Evolutionary conservation across 202 grass and related monocot genomes (phyloP), one percentile per base, ranked within the genome.

Genomic region (Setaria italica): DNA sequence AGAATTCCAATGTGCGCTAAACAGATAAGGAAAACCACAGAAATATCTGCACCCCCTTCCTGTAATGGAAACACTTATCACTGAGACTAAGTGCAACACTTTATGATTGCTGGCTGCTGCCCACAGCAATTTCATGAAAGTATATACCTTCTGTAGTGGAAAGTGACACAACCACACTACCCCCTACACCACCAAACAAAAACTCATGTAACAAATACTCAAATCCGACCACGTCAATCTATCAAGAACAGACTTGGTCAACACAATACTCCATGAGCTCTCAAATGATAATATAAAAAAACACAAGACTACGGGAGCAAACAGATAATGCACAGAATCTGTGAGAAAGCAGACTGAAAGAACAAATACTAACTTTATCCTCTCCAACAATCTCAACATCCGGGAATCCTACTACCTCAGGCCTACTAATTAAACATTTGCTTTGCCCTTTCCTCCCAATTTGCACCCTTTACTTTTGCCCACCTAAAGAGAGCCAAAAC

Each of bases 391-490:
- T 93, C 62, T 64, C 84, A 85, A 73, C 68, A 62, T 76, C 76
- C 42, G 15, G 11, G 77, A 70, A 79, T 82, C 94, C 90, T 91
- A 87, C 72, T 82, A 91, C 90, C 87, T 85, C 72, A 85, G 12
- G 74, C 76, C 79, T 82, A 86, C 58, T 87, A 92, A 67, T 90
- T 85, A 89, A 87, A 76, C 58, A 59, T 65, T 66, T 67, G 32
- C 47, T 92, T 79, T 72, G 77, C 84, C 84, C 91, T 92, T 91
- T 30, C 77, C 76, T 92, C 72, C 25, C 70, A 74, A 78, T 92
- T 56, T 88, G 21, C 13, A 4, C 62, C 80, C 83, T 97, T 90
- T 78, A 66, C 65, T 70, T 91, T 90, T 88, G 74, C 43, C 68
- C 62, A 71, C 16, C 50, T 86, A 84, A 92, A 85, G 80, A 80